Evolutionary conservation across 2,329 filamentous ascomycete species (phyloP), one percentile per base, ranked within the genome.

Genomic region (Leptographium radiaticola): DNA sequence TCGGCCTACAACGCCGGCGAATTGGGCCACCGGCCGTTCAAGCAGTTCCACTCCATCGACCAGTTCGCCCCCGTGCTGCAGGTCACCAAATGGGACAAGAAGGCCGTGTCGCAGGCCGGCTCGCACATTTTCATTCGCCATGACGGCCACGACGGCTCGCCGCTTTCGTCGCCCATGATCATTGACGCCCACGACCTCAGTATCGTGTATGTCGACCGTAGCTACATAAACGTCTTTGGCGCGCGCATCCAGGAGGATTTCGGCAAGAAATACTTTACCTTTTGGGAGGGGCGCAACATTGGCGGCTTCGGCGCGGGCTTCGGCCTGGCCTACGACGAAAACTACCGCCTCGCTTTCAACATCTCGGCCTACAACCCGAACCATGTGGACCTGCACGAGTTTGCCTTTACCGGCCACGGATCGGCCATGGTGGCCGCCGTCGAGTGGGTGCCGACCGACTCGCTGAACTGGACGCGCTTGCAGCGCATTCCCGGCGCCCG

Each of bases 391-490:
- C 74, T 75, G 62, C 77, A 81, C 56, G 77, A 81, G 62, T 80
- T 81, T 53, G 70, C 74, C 45, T 67, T 80, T 31, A 65, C 77
- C 53, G 68, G 76, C 55, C 74, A 75, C 53, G 66, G 75, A 56
- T 77, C 76, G 1, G 76, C 71, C 0, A 62, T 80, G 46, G 75
- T 81, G 42, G 69, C 77, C 57, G 70, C 77, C 25, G 77, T 77
- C 51, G 71, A 78, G 60, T 74, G 75, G 5, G 68, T 74, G 6
- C 71, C 71, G 0, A 63, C 62, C 10, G 68, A 77, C 45, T 62
- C 78, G 38, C 67, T 65, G 6, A 57, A 62, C 1, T 79, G 68
- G 64, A 75, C 75, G 25, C 73, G 63, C 6, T 69, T 64, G 50
- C 56, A 67, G 0, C 70, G 74, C 55, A 72, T 77, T 58, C 71